Conservation (phyloP, 768 basidiomycete genomes). For the Bullera alba region DNA sequence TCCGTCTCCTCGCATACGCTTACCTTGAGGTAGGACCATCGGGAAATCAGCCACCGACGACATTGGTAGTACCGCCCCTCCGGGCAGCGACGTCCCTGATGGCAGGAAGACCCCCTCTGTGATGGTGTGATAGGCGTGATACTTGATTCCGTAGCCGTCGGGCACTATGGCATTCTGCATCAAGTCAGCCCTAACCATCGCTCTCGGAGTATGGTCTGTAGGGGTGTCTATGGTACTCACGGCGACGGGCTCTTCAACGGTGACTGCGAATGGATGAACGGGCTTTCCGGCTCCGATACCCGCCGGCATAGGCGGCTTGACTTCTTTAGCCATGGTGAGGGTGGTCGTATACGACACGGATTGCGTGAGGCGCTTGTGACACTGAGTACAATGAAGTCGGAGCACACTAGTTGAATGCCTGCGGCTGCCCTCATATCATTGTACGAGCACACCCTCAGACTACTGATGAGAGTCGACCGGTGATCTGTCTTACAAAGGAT, state of each 20-base stretch:
- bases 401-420: too few relatives aligned
- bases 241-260: conserved; percentile 34
- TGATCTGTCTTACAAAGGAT: too few relatives aligned
- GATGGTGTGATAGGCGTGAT: conserved; percentile 43
- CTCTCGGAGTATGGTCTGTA: not conserved
- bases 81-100: conserved; percentile 34
- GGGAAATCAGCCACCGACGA: conserved; percentile 38
- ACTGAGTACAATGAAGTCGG: too few relatives aligned
- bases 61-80: conserved; percentile 39
- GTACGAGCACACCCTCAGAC: too few relatives aligned
- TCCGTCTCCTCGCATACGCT: not conserved
- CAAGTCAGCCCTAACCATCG: not conserved
- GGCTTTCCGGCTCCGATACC: conserved; percentile 36
- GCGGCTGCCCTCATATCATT: too few relatives aligned
- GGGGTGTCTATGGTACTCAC: conserved; percentile 23
- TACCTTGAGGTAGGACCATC: conserved; percentile 34
- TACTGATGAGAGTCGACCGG: too few relatives aligned
- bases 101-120: conserved; percentile 41
- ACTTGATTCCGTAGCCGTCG: conserved; percentile 42
- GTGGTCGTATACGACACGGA: too few relatives aligned
- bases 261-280: conserved; percentile 40
- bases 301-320: conserved; percentile 19
- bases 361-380: too few relatives aligned
- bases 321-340: not conserved
- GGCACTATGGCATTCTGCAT: conserved; percentile 38